Evolutionary conservation across 148 eudicot genomes (phyloP).

Genomic region (Chenopodium suecicum): DNA sequence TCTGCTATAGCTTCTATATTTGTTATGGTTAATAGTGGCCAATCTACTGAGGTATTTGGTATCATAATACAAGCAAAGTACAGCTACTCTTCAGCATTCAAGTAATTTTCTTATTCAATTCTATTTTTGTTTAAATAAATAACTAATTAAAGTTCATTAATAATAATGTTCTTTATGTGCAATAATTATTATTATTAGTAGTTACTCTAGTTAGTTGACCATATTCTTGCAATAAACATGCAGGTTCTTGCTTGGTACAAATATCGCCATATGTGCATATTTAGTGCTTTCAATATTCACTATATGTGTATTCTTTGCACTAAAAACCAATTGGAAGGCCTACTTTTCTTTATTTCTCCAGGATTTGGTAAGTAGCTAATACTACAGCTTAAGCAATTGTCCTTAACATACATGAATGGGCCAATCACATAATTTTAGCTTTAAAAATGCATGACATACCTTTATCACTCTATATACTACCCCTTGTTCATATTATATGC

Average conservation of each 20-base stretch:
- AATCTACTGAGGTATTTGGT: conserved; percentile 26
- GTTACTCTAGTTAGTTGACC: too few species aligned
- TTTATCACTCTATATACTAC: too few species aligned
- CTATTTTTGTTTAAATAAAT: neutral
- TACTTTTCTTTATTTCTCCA: conserved; percentile 25
- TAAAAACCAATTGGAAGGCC: conserved; percentile 7
- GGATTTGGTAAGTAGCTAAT: conserved; percentile 26
- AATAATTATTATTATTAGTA: too few species aligned
- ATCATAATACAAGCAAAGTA: conserved; percentile 30
- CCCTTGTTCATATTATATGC: too few species aligned
- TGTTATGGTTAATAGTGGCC: conserved; percentile 30
- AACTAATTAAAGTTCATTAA: too few species aligned
- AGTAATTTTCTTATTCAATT: neutral
- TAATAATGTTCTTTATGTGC: too few species aligned
- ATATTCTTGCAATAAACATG: neutral
- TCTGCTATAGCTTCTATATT: conserved; percentile 15
- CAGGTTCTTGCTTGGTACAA: conserved; percentile 28
- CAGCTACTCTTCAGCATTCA: conserved; percentile 32
- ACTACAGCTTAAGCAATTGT: too few species aligned
- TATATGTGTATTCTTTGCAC: conserved; percentile 11
- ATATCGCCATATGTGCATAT: conserved; percentile 21
- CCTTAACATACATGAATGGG: too few species aligned
- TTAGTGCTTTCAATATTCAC: conserved; percentile 21
- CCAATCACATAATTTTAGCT: too few species aligned
- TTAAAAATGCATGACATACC: too few species aligned